Evolutionary conservation across 1,284 basidiomycete genomes (phyloP), one percentile per base, ranked within the genome.

Genomic region (Pseudozyma sp.): DNA sequence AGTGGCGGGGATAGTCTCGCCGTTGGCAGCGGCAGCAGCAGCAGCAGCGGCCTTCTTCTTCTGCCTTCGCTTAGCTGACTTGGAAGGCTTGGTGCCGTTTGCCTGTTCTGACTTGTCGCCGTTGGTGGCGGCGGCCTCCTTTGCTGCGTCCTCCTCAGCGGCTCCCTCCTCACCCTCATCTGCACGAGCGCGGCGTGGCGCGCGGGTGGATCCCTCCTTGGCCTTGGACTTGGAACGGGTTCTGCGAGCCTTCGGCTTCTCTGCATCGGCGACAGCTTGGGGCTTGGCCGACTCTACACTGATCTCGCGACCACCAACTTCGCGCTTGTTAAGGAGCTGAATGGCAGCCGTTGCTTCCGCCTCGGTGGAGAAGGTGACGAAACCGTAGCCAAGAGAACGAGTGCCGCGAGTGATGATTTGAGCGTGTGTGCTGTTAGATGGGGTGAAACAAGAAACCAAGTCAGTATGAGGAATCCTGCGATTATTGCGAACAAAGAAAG

Each of bases 381-480:
- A 83, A 31, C 80, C 79, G 47, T 83, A 83, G 31, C 81, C 81
- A 53, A 81, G 76, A 12, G 79, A 81, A 52, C 81, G 81, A 49
- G 79, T 80, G 61, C 81, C 81, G 60, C 81, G 77, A 35, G 71
- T 81, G 74, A 83, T 81, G 71, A 83, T 75, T 63, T 79, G 78
- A 21, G 70, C 76, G 43, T 78, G 58, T 40, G 76, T 77, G 35
- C 78, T 80, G 66, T 25, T 31, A 31, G 25, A 31, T 6, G 25
- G 6, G 40, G 35, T n/a, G n/a, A 18, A 18, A 36, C 36, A 52
- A 40, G 43, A 19, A 34, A 34, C 25, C 5, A 12, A 19, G 55
- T 57, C 31, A 55, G 52, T 45, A 8, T 18, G 14, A 16, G 35
- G 12, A 8, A 12, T 38, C 14, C 5, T 51, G n/a, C 19, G 12